Percentiles rank a stretch among this genome's conserved stretches.
These are phyloP conservation scores for Nigrospora oryzae DNA, from an alignment of 2,329 filamentous ascomycete species.

Conservation along the genomic window DNA sequence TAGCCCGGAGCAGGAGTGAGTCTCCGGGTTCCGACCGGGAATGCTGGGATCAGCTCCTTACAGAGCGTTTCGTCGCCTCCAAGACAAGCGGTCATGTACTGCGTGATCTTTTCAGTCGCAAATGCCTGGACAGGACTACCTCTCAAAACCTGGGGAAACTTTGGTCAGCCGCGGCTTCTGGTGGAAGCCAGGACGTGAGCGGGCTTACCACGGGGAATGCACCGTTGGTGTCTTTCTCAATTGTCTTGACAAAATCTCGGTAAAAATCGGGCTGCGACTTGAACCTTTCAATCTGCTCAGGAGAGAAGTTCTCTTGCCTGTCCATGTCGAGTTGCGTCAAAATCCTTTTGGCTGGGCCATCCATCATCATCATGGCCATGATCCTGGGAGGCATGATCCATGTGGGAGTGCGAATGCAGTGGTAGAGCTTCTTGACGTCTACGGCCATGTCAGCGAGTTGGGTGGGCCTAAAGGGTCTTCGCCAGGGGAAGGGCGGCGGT, in stretches of 20 bases:
- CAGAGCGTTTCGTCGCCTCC: slow-evolving; percentile 40
- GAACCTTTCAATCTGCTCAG: slow-evolving; percentile 37
- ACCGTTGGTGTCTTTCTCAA: slow-evolving; percentile 35
- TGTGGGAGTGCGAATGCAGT: slow-evolving; percentile 32
- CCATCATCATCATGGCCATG: slow-evolving; percentile 27
- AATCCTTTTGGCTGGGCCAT: slow-evolving; percentile 24
- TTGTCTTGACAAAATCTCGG: slow-evolving; percentile 33
- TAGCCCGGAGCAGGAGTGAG: slow-evolving; percentile 43
- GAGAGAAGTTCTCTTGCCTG: slow-evolving; percentile 30
- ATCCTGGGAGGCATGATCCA: slow-evolving; percentile 31
- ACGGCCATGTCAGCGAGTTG: slow-evolving; percentile 1
- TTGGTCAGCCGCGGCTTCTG: slow-evolving; percentile 3
- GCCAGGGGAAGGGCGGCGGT: no score
- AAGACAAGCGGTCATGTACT: slow-evolving; percentile 39
- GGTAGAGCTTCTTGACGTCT: slow-evolving; percentile 29
- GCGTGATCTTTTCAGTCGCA: slow-evolving; percentile 28
- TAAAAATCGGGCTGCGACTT: slow-evolving; percentile 35
- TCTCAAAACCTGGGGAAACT: slow-evolving; percentile 23
- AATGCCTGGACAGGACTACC: slow-evolving; percentile 31
- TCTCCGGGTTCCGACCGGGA: slow-evolving; percentile 36
- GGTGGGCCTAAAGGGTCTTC: neutral
- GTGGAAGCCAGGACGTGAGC: neutral
- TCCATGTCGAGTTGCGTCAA: slow-evolving; percentile 31
- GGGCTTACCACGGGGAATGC: slow-evolving; percentile 30
- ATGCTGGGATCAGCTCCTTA: slow-evolving; percentile 40